Percentiles rank a stretch among this genome's conserved stretches.
phyloP scores from a whole-genome alignment of 495 filamentous ascomycete genomes.

The Aspergillus saccharolyticus region DNA sequence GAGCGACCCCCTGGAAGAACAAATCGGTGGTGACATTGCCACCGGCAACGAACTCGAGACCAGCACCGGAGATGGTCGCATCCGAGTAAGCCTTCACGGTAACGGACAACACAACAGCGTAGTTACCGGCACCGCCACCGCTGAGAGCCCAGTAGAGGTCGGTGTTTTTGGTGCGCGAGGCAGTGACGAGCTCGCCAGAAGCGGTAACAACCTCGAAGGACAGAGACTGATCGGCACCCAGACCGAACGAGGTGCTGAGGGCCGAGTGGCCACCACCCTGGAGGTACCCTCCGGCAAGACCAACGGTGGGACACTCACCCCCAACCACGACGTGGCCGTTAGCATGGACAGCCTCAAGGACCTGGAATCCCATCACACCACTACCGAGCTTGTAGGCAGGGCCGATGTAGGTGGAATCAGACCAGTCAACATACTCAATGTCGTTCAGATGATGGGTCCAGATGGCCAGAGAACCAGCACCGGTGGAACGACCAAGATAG shows the following conservation, averaged over 20 bases:
- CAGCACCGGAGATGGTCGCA: conserved; percentile 25
- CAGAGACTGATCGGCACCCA: conserved; percentile 60
- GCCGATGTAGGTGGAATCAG: conserved; percentile 39
- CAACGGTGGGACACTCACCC: conserved; percentile 38
- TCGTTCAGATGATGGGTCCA: conserved; percentile 58
- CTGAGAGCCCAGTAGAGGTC: conserved; percentile 68
- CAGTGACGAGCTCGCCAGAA: conserved; percentile 45
- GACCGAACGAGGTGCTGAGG: conserved; percentile 48
- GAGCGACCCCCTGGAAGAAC: conserved; percentile 40
- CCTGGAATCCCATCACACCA: conserved; percentile 47
- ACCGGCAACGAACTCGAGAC: conserved; percentile 24
- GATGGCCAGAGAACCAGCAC: conserved; percentile 47
- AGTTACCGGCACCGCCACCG: conserved; percentile 62
- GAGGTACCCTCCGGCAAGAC: conserved; percentile 52
- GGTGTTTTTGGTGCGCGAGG: conserved; percentile 47
- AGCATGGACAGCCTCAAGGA: conserved; percentile 41
- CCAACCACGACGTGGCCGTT: conserved; percentile 28
- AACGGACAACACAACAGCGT: conserved; percentile 54
- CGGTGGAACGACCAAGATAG: conserved; percentile 56
- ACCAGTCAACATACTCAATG: conserved; percentile 38
- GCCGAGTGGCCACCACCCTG: conserved; percentile 61
- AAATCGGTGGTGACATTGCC: conserved; percentile 29
- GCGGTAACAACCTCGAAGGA: conserved; percentile 60
- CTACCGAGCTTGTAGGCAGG: conserved; percentile 53
- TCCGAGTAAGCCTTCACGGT: conserved; percentile 46